Evolutionary conservation across 768 basidiomycete genomes (phyloP).

Genomic region (Dendrothele bispora): DNA sequence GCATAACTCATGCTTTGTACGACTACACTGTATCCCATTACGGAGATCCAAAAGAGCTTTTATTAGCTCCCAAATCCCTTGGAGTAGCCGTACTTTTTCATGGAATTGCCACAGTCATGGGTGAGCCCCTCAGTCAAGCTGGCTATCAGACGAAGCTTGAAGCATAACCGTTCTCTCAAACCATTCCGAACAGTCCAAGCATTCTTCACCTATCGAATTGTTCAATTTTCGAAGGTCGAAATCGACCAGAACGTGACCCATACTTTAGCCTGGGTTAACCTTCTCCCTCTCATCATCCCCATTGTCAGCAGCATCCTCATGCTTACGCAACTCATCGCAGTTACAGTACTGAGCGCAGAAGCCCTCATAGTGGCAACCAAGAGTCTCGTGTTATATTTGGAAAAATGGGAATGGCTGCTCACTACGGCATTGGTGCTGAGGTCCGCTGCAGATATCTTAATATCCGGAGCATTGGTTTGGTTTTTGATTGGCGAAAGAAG

Average conservation of each 20-base stretch:
- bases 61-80: neutral
- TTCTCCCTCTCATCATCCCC: slow-evolving; percentile 2
- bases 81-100: slow-evolving; percentile 3
- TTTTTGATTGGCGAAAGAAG: neutral
- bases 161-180: neutral
- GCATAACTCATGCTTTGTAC: slow-evolving; percentile 4
- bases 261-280: too few species aligned
- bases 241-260: too few species aligned
- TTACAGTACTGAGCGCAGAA: slow-evolving; percentile 2
- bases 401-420: slow-evolving; percentile 8
- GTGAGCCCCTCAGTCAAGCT: neutral
- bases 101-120: neutral
- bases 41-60: slow-evolving; percentile 2
- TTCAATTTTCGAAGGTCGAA: neutral
- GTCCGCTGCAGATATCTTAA: slow-evolving; percentile 2
- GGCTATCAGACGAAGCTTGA: neutral
- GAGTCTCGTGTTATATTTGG: neutral
- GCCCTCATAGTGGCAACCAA: neutral
- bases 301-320: slow-evolving; percentile 2
- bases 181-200: neutral
- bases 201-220: slow-evolving; percentile 4
- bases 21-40: slow-evolving; percentile 1
- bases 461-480: slow-evolving; percentile 1
- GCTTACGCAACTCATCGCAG: slow-evolving; percentile 4
- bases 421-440: slow-evolving; percentile 2